Evolutionary conservation across 768 basidiomycete genomes (phyloP), one percentile per base, ranked within the genome.

Genomic region (Tricholoma matsutake): DNA sequence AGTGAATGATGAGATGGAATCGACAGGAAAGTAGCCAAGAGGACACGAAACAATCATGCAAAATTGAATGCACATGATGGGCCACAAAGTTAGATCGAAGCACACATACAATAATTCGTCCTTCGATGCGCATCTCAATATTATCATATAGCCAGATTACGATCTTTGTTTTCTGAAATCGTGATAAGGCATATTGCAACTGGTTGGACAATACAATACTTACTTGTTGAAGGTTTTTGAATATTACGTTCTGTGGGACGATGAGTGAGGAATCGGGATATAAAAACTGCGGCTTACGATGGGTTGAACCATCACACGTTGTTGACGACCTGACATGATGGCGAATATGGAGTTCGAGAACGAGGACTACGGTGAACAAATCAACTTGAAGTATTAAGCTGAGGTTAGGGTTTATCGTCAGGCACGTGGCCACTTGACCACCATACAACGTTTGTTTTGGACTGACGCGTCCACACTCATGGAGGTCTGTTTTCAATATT

Each of bases 291-390:
- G 2, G 80, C 92, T 69, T 76, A 96, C 96, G 88, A 97, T 97
- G 87, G 95, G 95, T 78, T 98, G 96, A 63, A 98, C 96, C 94
- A 98, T 94, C 83, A 98, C 96, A 72, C 94, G 91, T 72, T 94
- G 91, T 73, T 94, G 92, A 70, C 94, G 90, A 69, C 86, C 87
- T 34, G 92, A 94, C 95, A 98, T 98, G 73, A 70, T 86, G 69
- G 54, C 54, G 32, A 59, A 61, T 59, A 59, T 60, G 28, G 34
- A 32, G 56, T 35, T 53, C 41, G 58, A 54, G 57, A 14, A 60
- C 56, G 58, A 57, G 61, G 58, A 51, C 51, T 65, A 63, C 52
- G 54, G 56, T 54, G 67, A 43, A 32, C 51, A 64, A 61, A 60
- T 54, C 56, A 57, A 56, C 28, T 61, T 34, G 41, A 34, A 39